Base-by-base conservation (phyloP, 2,329 filamentous ascomycete genomes). In the Colletotrichum abscissum region DNA sequence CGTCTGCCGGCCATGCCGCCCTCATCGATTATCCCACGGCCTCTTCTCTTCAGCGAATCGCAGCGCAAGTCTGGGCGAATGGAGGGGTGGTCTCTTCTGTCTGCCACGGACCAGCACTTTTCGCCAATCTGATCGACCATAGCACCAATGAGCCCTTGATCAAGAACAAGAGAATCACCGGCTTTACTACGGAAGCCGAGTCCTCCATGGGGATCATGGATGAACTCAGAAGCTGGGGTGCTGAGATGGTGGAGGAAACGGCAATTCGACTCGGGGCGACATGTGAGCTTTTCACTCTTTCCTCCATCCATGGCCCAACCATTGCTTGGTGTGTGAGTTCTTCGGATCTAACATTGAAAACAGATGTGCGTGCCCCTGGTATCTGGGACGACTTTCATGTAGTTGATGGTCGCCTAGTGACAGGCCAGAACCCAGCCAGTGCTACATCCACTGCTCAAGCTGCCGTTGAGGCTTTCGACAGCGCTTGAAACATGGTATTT, bases 1-100 rank as follows among this genome's bases (percentile, higher is more conserved):
- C 84, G 6, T 82, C 80, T 4, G 84, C 84, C 1, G 84, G 84
- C 19, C 85, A 87, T 69, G 86, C 86, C 1, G 80, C 84, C 2
- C 75, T 87, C 60, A 83, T 87, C 64, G 85, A 87, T 76, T 87
- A 86, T 74, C 85, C 86, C 5, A 80, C 79, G 35, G 84, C 86
- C 5, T 80, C 74, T 24, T 77, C 73, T 2, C 78, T 87, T 63
- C 84, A 87, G 73, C 78, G 77, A 9, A 82, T 87, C 65, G 85
- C 84, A 2, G 75, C 79, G 22, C 75, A 81, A 38, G 80, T 87
- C 19, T 87, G 80, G 76, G 77, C 78, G 1, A 80, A 81, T 55
- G 83, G 83, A 5, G 84, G 83, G 28, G 77, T 87, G 55, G 79
- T 87, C 33, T 79, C 83, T 8, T 42, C 38, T 42, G 38, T 42